Conservation (phyloP, 2,329 filamentous ascomycete species). For the Curvularia sp. region DNA sequence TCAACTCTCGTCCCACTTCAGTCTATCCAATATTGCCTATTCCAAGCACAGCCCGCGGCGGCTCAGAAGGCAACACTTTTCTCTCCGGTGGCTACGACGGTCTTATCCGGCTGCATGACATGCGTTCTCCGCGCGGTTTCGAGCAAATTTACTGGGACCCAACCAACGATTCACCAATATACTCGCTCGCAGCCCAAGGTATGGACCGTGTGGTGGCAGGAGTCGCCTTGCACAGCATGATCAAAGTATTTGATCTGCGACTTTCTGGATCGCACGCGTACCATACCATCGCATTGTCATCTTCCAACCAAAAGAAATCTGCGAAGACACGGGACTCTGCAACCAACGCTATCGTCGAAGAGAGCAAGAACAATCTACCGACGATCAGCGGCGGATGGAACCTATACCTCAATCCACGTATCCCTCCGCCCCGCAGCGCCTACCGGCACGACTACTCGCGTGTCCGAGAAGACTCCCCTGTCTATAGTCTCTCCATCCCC, state of each 20-base stretch:
- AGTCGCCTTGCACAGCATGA: conserved; percentile 62
- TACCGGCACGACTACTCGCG: conserved; percentile 28
- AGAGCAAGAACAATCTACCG: neutral
- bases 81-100: conserved; percentile 68
- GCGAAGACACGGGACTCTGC: conserved; percentile 17
- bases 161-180: conserved; percentile 65
- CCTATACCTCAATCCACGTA: conserved; percentile 54
- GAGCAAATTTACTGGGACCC: conserved; percentile 62
- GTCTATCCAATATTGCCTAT: conserved; percentile 57
- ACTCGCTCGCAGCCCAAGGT: conserved; percentile 64
- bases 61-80: conserved; percentile 57
- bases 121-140: conserved; percentile 59
- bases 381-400: conserved; percentile 52
- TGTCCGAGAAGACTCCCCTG: conserved; percentile 47
- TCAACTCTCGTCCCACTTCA: conserved; percentile 35
- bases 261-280: conserved; percentile 55
- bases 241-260: conserved; percentile 69
- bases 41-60: conserved; percentile 38
- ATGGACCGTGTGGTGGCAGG: conserved; percentile 65
- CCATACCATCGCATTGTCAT: conserved; percentile 36
- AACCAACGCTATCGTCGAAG: conserved; percentile 24
- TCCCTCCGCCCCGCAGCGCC: conserved; percentile 22
- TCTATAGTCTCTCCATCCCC: conserved; percentile 58
- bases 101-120: conserved; percentile 64
- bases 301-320: conserved; percentile 7